Percentiles rank a stretch among this genome's conserved stretches.
Conservation (phyloP, 2,329 filamentous ascomycete genomes). For the Trichoderma semiorbis region DNA sequence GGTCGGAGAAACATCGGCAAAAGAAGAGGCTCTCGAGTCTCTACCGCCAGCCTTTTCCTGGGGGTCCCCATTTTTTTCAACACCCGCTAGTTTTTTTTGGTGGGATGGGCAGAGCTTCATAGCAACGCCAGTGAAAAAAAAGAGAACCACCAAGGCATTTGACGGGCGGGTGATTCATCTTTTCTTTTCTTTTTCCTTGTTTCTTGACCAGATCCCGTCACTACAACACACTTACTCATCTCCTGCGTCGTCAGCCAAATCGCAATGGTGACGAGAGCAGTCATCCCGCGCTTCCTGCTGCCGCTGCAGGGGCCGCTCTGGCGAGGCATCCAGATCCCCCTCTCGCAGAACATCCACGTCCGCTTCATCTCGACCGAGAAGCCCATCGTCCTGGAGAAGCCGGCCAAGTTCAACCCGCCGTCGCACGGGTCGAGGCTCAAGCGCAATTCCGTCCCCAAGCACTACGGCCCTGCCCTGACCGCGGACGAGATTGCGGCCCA, state of each 20-base stretch:
- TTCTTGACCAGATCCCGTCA: neutral
- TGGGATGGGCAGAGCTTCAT: constrained; percentile 13
- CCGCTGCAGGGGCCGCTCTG: constrained; percentile 58
- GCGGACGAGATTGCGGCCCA: constrained; percentile 64
- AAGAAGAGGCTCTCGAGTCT: neutral
- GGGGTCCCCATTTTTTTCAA: constrained; percentile 7
- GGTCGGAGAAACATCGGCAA: constrained; percentile 22
- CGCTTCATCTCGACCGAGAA: constrained; percentile 43
- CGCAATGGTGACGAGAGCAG: constrained; percentile 45
- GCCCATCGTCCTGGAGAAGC: constrained; percentile 75
- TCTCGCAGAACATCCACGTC: constrained; percentile 35
- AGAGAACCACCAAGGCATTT: neutral
- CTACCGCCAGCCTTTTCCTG: neutral
- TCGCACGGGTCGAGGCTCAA: constrained; percentile 75
- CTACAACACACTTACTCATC: neutral
- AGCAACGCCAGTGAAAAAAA: constrained; percentile 1
- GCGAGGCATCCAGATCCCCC: constrained; percentile 40
- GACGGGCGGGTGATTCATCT: neutral
- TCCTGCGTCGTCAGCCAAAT: neutral
- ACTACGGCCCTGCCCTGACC: constrained; percentile 72
- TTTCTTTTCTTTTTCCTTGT: neutral
- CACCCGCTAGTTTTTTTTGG: constrained; percentile 15
- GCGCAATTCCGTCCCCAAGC: constrained; percentile 52
- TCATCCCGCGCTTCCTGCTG: constrained; percentile 66
- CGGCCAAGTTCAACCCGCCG: constrained; percentile 84